Percentiles rank a stretch among this genome's conserved stretches.
phyloP scores from a whole-genome alignment of 176 grass and related monocot genomes.

The Microstegium vimineum region DNA sequence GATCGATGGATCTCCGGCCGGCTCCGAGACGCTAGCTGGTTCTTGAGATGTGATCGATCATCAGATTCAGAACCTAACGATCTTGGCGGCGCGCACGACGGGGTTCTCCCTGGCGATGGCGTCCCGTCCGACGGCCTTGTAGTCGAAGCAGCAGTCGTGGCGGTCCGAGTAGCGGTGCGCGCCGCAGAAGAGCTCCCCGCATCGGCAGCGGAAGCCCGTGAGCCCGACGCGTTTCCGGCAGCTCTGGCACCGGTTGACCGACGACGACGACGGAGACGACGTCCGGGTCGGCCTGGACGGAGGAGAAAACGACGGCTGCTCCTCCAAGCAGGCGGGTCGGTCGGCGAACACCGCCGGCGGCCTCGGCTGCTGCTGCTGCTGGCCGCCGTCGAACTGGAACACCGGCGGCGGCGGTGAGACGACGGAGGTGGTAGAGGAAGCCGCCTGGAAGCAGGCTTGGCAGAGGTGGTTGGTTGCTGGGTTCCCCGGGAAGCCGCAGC shows the following conservation, averaged over 20 bases:
- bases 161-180: conserved; percentile 93
- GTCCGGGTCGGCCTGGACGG: not conserved
- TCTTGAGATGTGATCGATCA: too few species aligned
- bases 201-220: conserved; percentile 81
- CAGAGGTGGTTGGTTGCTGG: conserved; percentile 76
- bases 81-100: conserved; percentile 88
- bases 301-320: too few species aligned
- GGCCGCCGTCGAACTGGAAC: conserved; percentile 21
- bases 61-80: conserved; percentile 89
- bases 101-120: conserved; percentile 86
- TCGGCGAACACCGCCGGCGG: not conserved
- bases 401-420: not conserved
- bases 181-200: conserved; percentile 86
- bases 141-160: conserved; percentile 81
- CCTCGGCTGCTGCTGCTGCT: not conserved
- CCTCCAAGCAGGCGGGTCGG: too few species aligned
- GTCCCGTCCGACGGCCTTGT: conserved; percentile 64
- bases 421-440: not conserved
- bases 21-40: not conserved
- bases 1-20: not conserved
- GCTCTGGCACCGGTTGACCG: conserved; percentile 63
- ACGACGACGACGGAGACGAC: conserved; percentile 30
- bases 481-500: conserved; percentile 81
- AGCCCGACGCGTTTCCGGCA: conserved; percentile 82
- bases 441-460: conserved; percentile 56